Base-by-base conservation (phyloP, 305 asterid genomes). In the Plantago coronopus region DNA sequence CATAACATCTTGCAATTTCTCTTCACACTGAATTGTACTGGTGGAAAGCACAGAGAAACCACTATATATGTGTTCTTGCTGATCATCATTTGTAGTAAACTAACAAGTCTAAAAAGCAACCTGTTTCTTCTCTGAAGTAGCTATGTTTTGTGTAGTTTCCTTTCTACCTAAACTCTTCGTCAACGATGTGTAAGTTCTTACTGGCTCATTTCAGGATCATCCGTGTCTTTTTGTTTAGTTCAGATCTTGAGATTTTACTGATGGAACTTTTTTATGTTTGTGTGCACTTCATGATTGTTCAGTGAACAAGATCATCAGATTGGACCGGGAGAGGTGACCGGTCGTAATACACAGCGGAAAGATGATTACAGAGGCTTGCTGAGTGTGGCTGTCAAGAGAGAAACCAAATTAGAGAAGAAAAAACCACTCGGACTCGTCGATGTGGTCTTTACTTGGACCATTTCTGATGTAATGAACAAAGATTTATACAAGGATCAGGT, bases 371-470 rank as follows among this genome's bases (percentile, higher is more conserved):
- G 43, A 38, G 43, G 43, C 15, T 38, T 38, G 43, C 43, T 10
- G 43, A 38, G 13, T 38, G 10, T 38, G 12, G 43, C 2, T 38
- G 13, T 38, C 43, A 38, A 38, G 43, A 38, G 12, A 38, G 43
- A 10, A 11, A 1, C 43, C 43, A 21, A n/a, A n/a, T n/a, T n/a
- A 61, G 59, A 51, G 51, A 20, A 29, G 53, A 57, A 53, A 38
- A 48, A 8, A 61, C 7, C 21, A 10, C 73, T 17, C 10, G 71
- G 48, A n/a, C 57, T 77, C 34, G 14, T 61, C 2, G 72, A 71
- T 16, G 5, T 54, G 47, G 67, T 79, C 20, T 82, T 82, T 47
- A 75, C 86, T 13, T 82, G 89, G 89, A 73, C 83, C 23, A 46
- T 75, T 50, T 17, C 67, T 19, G 80, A 75, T 48, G 55, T 77